A percentile compares a stretch with the other conserved stretches of the same genome.
Conservation (phyloP, 1,139 yeast genomes). For the Kurtzmaniella quercitrusa region DNA sequence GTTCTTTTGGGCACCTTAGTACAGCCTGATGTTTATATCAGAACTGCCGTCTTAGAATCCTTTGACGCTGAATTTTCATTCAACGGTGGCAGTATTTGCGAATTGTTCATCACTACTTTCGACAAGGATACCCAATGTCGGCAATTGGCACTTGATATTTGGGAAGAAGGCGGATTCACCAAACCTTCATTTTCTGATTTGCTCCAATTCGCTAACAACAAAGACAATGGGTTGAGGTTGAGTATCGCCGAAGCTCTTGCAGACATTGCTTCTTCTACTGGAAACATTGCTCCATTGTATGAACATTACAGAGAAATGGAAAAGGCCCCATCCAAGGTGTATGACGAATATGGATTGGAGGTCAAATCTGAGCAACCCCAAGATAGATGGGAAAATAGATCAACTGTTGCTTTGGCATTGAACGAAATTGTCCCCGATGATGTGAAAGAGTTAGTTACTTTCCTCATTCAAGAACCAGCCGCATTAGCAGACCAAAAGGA, state of each 20-base stretch:
- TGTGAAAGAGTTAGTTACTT: slow-evolving; percentile 24
- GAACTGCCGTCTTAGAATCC: slow-evolving; percentile 75
- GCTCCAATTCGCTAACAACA: slow-evolving; percentile 45
- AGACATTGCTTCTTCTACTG: slow-evolving; percentile 14
- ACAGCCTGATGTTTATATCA: slow-evolving; percentile 65
- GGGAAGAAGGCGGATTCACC: slow-evolving; percentile 69
- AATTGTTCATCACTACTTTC: slow-evolving; percentile 74
- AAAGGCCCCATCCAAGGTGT: slow-evolving; percentile 71
- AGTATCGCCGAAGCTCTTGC: slow-evolving; percentile 56
- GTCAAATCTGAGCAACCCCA: slow-evolving; percentile 57
- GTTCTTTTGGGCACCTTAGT: slow-evolving; percentile 57
- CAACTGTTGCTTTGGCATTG: slow-evolving; percentile 72
- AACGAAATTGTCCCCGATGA: slow-evolving; percentile 54
- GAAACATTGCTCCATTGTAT: slow-evolving; percentile 42
- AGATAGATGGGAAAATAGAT: slow-evolving; percentile 82
- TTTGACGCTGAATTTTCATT: slow-evolving; percentile 85
- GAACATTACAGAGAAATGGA: slow-evolving; percentile 55
- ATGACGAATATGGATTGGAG: slow-evolving; percentile 77
- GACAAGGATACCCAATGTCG: slow-evolving; percentile 65
- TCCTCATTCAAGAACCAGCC: slow-evolving; percentile 58
- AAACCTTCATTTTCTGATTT: slow-evolving; percentile 43
- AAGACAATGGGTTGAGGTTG: slow-evolving; percentile 61
- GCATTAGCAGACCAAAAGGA: slow-evolving; percentile 65
- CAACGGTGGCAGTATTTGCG: slow-evolving; percentile 26
- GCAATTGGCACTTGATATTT: slow-evolving; percentile 71